These are phyloP conservation scores for Citrus reticulata DNA, from an alignment of 345 rosid species.

Conservation along the genomic window DNA sequence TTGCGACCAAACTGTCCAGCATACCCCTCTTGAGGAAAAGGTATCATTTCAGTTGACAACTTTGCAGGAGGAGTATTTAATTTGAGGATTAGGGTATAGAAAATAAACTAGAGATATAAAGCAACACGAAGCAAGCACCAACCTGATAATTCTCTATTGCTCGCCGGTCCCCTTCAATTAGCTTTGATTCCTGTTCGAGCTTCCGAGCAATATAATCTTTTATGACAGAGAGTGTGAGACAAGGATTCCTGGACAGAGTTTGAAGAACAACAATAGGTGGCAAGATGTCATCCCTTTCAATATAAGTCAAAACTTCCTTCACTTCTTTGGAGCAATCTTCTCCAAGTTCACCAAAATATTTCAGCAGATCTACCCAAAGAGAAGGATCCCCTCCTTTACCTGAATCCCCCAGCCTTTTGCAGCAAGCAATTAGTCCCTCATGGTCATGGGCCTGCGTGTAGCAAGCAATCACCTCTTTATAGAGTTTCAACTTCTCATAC, in stretches of 20 bases:
- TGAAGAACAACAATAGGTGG: slow-evolving; percentile 98
- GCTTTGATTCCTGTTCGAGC: slow-evolving; percentile 91
- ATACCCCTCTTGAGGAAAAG: background rate
- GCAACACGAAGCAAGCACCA: slow-evolving; percentile 1
- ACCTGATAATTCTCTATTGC: slow-evolving; percentile 97
- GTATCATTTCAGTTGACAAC: background rate
- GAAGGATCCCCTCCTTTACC: slow-evolving; percentile 90
- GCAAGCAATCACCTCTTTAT: slow-evolving; percentile 96
- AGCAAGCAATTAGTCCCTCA: slow-evolving; percentile 89
- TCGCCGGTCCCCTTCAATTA: slow-evolving; percentile 90
- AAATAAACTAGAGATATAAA: background rate
- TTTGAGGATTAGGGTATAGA: background rate
- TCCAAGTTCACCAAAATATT: slow-evolving; percentile 97
- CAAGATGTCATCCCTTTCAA: slow-evolving; percentile 90
- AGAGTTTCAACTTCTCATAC: slow-evolving; percentile 95
- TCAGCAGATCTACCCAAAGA: slow-evolving; percentile 98
- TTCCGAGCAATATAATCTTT: slow-evolving; percentile 94
- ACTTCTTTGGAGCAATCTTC: slow-evolving; percentile 98
- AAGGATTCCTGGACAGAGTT: slow-evolving; percentile 84
- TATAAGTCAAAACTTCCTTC: slow-evolving; percentile 82
- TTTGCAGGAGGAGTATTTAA: background rate
- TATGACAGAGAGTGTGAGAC: slow-evolving; percentile 92
- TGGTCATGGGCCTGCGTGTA: slow-evolving; percentile 97
- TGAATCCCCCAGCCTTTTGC: slow-evolving; percentile 92
- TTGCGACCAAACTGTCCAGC: background rate